These are phyloP conservation scores for Cyclaneusma minus DNA, from an alignment of 2,329 filamentous ascomycete species.

Conservation along the genomic window DNA sequence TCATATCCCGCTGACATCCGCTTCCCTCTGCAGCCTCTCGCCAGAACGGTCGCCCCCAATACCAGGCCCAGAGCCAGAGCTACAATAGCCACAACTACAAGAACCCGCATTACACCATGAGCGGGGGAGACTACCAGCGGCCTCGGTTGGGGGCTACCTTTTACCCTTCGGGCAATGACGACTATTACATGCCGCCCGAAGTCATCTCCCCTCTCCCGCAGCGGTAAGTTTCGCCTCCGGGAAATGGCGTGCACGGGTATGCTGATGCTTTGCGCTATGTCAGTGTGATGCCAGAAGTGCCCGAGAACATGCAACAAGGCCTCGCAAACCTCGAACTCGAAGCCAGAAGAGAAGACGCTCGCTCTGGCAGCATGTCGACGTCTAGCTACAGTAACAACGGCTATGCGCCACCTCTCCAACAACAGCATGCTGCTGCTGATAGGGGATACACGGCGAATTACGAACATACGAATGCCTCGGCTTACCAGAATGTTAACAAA, in stretches of 20 bases:
- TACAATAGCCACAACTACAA: no score
- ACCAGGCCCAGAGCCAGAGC: no score
- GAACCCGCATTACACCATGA: no score
- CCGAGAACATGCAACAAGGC: conserved; percentile 91
- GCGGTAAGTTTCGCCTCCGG: conserved; percentile 31
- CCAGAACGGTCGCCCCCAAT: no score
- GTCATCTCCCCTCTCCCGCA: conserved; percentile 56
- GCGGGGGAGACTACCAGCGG: conserved; percentile 6
- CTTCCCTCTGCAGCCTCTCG: no score
- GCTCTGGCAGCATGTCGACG: conserved; percentile 5
- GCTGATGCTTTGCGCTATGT: conserved; percentile 10
- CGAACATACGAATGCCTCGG: conserved; percentile 18
- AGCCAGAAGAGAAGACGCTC: conserved; percentile 38
- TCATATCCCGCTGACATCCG: no score
- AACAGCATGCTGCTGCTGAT: no score
- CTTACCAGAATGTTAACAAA: conserved; percentile 17
- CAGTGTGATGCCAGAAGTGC: conserved; percentile 89
- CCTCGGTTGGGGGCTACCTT: conserved; percentile 43
- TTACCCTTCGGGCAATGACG: conserved; percentile 50
- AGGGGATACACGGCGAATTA: conserved; percentile 15
- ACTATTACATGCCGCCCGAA: conserved; percentile 52
- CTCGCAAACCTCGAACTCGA: conserved; percentile 82
- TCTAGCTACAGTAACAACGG: conserved; percentile 6
- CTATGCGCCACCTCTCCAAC: conserved; percentile 6
- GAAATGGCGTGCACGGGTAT: background rate